phyloP scores from a whole-genome alignment of 2,329 filamentous ascomycete genomes.

The Aspergillus chevalieri region DNA sequence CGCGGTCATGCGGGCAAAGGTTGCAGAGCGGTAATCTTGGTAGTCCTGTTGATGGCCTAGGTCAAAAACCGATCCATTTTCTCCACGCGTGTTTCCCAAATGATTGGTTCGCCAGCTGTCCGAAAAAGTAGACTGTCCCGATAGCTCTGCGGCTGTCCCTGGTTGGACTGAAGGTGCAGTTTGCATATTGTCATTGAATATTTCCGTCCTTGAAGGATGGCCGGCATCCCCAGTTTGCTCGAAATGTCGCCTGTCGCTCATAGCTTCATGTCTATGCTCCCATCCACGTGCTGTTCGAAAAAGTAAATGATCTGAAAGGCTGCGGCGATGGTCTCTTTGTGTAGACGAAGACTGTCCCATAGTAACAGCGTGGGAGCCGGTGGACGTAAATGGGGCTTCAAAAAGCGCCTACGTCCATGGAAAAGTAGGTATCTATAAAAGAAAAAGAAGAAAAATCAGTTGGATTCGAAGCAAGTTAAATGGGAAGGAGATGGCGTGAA shows the following conservation, averaged over 20 bases:
- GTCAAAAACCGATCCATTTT: conserved; percentile 29
- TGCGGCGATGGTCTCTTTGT: conserved; percentile 30
- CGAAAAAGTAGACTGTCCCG: conserved; percentile 13
- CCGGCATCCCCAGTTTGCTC: conserved; percentile 21
- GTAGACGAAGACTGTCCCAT: conserved; percentile 42
- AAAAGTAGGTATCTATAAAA: conserved; percentile 19
- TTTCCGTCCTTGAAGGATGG: conserved; percentile 12
- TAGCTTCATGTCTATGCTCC: conserved; percentile 28
- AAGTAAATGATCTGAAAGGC: conserved; percentile 16
- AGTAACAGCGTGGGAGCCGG: conserved; percentile 21
- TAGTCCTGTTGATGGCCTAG: conserved; percentile 23
- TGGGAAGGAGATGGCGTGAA: neutral
- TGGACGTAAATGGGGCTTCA: conserved; percentile 18
- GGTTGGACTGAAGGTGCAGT: conserved; percentile 8
- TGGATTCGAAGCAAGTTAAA: neutral
- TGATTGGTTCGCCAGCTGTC: conserved; percentile 10
- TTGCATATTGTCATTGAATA: conserved; percentile 10
- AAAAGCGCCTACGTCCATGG: conserved; percentile 25
- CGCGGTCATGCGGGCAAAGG: conserved; percentile 30
- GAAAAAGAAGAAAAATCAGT: neutral
- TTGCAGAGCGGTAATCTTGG: conserved; percentile 25
- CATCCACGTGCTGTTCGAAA: conserved; percentile 15
- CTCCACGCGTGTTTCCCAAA: conserved; percentile 33
- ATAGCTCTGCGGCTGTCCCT: conserved; percentile 8
- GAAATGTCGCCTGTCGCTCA: conserved; percentile 25